A percentile compares a stretch with the other conserved stretches of the same genome.
Conservation (phyloP, 2,329 filamentous ascomycete genomes). For the Acarospora socialis region DNA sequence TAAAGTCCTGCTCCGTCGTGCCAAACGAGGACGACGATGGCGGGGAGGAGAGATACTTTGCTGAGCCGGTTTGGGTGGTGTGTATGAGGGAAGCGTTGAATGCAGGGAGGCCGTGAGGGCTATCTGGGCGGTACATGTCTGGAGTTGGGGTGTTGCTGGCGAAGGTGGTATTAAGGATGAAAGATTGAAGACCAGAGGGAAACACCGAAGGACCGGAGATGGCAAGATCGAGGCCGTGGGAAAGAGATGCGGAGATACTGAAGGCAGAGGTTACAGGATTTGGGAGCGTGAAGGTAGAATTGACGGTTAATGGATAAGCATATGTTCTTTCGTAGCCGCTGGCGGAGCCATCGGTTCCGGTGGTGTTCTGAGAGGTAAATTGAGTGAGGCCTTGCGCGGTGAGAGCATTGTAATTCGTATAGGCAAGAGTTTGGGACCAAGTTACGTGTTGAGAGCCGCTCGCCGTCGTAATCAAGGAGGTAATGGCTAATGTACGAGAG, state of each 20-base stretch:
- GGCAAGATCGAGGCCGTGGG: slow-evolving; percentile 34
- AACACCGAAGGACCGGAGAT: slow-evolving; percentile 37
- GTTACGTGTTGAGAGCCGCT: slow-evolving; percentile 26
- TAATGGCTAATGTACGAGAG: slow-evolving; percentile 39
- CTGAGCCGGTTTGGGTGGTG: slow-evolving; percentile 45
- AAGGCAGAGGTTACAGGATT: slow-evolving; percentile 29
- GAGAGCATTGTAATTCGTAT: slow-evolving; percentile 41
- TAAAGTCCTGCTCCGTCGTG: slow-evolving; percentile 42
- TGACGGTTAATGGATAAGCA: slow-evolving; percentile 47
- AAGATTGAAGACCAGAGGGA: slow-evolving; percentile 47
- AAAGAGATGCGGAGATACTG: slow-evolving; percentile 34
- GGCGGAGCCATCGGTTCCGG: slow-evolving; percentile 29
- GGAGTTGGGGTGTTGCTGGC: background rate
- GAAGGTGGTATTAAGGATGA: slow-evolving; percentile 19
- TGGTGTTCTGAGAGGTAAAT: slow-evolving; percentile 35
- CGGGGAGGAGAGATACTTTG: slow-evolving; percentile 38
- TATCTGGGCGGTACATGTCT: slow-evolving; percentile 1
- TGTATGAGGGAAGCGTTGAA: slow-evolving; percentile 28
- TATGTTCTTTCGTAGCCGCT: slow-evolving; percentile 31
- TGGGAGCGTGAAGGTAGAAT: slow-evolving; percentile 33
- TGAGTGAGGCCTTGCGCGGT: slow-evolving; percentile 42
- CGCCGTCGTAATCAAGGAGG: slow-evolving; percentile 38
- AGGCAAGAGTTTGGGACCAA: slow-evolving; percentile 48
- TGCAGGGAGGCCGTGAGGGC: slow-evolving; percentile 12
- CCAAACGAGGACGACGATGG: slow-evolving; percentile 39